Conservation (phyloP, 305 asterid genomes). For the Fraxinus xanthoxyloides region DNA sequence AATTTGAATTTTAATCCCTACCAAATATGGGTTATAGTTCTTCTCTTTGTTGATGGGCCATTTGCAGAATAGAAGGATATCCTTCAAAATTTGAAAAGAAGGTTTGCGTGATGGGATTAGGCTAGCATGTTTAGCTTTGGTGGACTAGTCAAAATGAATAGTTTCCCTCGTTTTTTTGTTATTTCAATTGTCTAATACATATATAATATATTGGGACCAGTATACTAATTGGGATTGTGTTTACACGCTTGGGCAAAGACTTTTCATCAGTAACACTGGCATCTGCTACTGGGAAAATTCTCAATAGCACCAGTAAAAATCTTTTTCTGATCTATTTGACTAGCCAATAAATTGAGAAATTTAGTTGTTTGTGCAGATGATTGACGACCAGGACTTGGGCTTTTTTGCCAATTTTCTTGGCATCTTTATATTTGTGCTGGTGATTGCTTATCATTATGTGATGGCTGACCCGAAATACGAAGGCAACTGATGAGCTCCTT, state of each 20-base stretch:
- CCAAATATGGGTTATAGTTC: not conserved
- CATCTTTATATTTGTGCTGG: constrained; percentile 75
- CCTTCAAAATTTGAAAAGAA: not conserved
- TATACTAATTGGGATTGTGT: not conserved
- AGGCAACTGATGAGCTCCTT: constrained; percentile 57
- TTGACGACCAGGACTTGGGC: constrained; percentile 86
- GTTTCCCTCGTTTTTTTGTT: not conserved
- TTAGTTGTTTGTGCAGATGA: constrained; percentile 52
- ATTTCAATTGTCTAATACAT: not conserved
- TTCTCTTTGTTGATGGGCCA: not conserved
- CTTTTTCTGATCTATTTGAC: not conserved
- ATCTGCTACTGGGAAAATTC: not conserved
- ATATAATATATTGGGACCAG: not conserved
- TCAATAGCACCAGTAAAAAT: not conserved
- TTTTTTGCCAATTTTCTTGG: constrained; percentile 97
- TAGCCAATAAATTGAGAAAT: not conserved
- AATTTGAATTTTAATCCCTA: too few species aligned
- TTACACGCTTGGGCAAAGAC: not conserved
- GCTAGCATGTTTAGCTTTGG: not conserved
- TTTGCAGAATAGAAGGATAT: not conserved
- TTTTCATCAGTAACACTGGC: not conserved
- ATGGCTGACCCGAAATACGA: constrained; percentile 91
- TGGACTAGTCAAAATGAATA: not conserved
- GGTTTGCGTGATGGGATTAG: not conserved
- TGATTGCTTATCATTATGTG: constrained; percentile 89